A percentile compares a stretch with the other conserved stretches of the same genome.
These are phyloP conservation scores for Eucalyptus pauciflora DNA, from an alignment of 345 rosid species.

Conservation along the genomic window DNA sequence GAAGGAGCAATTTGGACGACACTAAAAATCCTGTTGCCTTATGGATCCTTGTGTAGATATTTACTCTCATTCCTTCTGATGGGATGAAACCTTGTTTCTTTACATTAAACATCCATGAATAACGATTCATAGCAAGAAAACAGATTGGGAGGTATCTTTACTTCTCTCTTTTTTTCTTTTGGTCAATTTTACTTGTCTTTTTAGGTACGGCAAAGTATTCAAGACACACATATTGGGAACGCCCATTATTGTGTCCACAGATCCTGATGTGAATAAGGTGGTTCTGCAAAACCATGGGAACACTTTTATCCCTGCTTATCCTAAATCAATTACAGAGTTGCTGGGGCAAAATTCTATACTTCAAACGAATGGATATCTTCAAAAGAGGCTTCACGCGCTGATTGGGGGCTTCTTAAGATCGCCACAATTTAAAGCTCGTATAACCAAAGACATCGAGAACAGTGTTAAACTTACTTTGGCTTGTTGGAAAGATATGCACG, in stretches of 20 bases:
- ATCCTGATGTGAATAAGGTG: constrained; percentile 84
- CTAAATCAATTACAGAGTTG: constrained; percentile 61
- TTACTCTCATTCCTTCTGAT: not conserved
- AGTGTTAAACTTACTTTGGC: constrained; percentile 36
- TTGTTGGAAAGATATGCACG: constrained; percentile 47
- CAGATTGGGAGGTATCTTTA: not conserved
- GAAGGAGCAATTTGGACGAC: not conserved
- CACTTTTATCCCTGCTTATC: constrained; percentile 77
- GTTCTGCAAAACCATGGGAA: constrained; percentile 80
- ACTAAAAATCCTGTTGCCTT: not conserved
- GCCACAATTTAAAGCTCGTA: constrained; percentile 55
- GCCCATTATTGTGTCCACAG: constrained; percentile 85
- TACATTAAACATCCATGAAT: not conserved
- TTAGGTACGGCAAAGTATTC: constrained; percentile 80
- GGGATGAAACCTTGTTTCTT: not conserved
- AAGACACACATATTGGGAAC: constrained; percentile 87
- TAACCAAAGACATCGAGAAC: constrained; percentile 46
- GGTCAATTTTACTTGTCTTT: not conserved
- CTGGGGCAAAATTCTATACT: constrained; percentile 77
- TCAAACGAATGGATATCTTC: constrained; percentile 62
- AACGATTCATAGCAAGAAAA: not conserved
- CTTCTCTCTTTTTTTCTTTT: not conserved
- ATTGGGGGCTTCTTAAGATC: constrained; percentile 76
- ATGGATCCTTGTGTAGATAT: not conserved
- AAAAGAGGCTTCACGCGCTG: constrained; percentile 64